Percentiles rank a stretch among this genome's conserved stretches.
These are phyloP conservation scores for Salix exigua DNA, from an alignment of 345 rosid species.

Conservation along the genomic window DNA sequence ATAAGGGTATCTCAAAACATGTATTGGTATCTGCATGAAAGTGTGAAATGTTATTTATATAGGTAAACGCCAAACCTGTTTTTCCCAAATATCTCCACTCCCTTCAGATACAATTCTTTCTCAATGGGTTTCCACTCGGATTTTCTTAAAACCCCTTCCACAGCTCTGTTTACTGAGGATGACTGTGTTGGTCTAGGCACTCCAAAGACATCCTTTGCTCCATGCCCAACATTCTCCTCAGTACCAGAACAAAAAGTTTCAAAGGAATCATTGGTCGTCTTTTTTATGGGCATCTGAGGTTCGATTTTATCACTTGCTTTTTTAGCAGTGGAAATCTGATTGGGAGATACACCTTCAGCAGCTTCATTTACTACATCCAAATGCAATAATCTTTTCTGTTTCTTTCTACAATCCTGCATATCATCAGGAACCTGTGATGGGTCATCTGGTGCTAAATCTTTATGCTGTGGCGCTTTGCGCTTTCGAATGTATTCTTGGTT, in stretches of 20 bases:
- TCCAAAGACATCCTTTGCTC: conserved; percentile 28
- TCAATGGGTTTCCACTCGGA: conserved; percentile 83
- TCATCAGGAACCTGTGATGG: conserved; percentile 22
- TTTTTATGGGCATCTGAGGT: conserved; percentile 25
- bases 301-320: conserved; percentile 29
- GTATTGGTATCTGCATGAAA: conserved; percentile 10
- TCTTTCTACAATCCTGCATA: conserved; percentile 46
- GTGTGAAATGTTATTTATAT: conserved; percentile 6
- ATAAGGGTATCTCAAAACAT: background rate
- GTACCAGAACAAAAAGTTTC: conserved; percentile 26
- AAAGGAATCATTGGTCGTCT: conserved; percentile 18
- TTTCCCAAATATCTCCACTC: conserved; percentile 95
- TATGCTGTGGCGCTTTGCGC: conserved; percentile 47
- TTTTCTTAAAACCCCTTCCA: conserved; percentile 8
- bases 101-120: conserved; percentile 85
- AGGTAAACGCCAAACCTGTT: conserved; percentile 62
- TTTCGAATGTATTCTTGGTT: conserved; percentile 45
- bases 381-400: conserved; percentile 46
- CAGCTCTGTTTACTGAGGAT: conserved; percentile 14
- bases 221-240: conserved; percentile 27
- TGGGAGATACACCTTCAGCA: conserved; percentile 22
- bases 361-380: conserved; percentile 18
- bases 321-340: conserved; percentile 17
- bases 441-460: conserved; percentile 15
- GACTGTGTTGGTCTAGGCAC: conserved; percentile 36